Conservation (phyloP, 1,284 basidiomycete genomes). For the Coniophora puteana region DNA sequence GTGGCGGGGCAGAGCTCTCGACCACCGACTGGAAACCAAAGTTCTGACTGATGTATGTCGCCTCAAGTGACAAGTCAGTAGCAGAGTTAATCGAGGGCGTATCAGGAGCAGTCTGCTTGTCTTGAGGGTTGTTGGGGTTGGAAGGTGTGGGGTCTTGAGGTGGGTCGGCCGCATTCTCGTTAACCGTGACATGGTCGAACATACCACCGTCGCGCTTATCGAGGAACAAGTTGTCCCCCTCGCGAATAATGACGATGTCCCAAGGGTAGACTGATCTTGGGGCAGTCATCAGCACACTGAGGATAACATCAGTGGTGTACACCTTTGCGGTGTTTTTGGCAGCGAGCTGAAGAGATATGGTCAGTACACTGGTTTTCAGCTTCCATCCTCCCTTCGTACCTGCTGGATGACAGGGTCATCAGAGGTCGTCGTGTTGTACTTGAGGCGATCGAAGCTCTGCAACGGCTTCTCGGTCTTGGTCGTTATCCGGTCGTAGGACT, state of each 20-base stretch:
- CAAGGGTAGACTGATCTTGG: constrained; percentile 96
- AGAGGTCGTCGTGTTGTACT: constrained; percentile 96
- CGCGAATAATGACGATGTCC: constrained; percentile 95
- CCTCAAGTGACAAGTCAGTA: constrained; percentile 92
- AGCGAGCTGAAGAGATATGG: constrained; percentile 53
- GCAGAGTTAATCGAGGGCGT: constrained; percentile 87
- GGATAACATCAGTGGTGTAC: constrained; percentile 94
- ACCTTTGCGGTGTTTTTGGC: constrained; percentile 78
- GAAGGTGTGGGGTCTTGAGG: constrained; percentile 83
- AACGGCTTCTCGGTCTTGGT: constrained; percentile 91
- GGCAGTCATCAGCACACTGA: constrained; percentile 95
- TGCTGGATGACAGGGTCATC: constrained; percentile 96
- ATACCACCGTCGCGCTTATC: constrained; percentile 99
- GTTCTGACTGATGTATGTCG: constrained; percentile 99
- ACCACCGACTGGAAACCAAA: constrained; percentile 95
- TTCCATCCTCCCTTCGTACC: constrained; percentile 35
- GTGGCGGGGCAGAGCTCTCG: constrained; percentile 60
- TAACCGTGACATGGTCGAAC: constrained; percentile 97
- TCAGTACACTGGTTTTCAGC: constrained; percentile 7
- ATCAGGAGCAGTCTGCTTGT: constrained; percentile 63
- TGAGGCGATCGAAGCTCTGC: constrained; percentile 91
- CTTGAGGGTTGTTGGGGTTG: constrained; percentile 70
- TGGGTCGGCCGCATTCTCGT: constrained; percentile 97
- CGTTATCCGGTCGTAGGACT: constrained; percentile 92
- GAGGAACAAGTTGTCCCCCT: constrained; percentile 92